Evolutionary conservation across 2,329 filamentous ascomycete species (phyloP), one percentile per base, ranked within the genome.

Genomic region (Aspergillus transmontanensis): DNA sequence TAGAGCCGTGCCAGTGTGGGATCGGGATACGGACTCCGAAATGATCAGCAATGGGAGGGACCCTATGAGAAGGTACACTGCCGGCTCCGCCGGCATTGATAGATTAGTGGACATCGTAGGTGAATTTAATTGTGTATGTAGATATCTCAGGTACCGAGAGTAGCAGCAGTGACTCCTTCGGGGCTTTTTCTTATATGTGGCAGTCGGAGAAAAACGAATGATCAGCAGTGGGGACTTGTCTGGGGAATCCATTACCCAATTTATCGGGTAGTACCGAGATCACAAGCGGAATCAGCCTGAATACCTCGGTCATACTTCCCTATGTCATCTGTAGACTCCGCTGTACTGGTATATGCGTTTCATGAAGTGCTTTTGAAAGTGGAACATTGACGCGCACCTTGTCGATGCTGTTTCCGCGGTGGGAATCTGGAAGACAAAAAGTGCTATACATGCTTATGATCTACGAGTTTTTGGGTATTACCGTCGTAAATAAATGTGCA

Each of bases 21-120:
- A 73, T 45, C 59, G 62, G 45, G 71, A 69, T 30, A 64, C 64
- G 55, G 64, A 64, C 48, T 74, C 72, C 11, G 68, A 73, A 60
- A 73, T 32, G 16, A 72, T 66, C 12, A 75, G 63, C 10, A 71
- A 51, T 5, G 72, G 72, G 11, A 75, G 63, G 1, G 71, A 66
- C 34, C 58, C 66, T 30, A 71, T 60, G n/a, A 74, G 68, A 6
- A 74, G 64, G 48, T 64, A 67, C 14, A 65, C 59, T 23, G 66
- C 63, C 21, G 59, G 62, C 28, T n/a, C 30, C 32, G 63, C 57
- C 10, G 63, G 63, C 19, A 64, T 36, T 10, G 53, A 54, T 23
- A 64, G 16, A 43, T 34, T 21, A 0, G 39, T 4, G 3, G 39
- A 34, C 61, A 63, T 63, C 14, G 23, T 4, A 26, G 23, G 23